Percentiles rank a stretch among this genome's conserved stretches.
phyloP scores from a whole-genome alignment of 2,329 filamentous ascomycete genomes.

The Aphanocladium album region DNA sequence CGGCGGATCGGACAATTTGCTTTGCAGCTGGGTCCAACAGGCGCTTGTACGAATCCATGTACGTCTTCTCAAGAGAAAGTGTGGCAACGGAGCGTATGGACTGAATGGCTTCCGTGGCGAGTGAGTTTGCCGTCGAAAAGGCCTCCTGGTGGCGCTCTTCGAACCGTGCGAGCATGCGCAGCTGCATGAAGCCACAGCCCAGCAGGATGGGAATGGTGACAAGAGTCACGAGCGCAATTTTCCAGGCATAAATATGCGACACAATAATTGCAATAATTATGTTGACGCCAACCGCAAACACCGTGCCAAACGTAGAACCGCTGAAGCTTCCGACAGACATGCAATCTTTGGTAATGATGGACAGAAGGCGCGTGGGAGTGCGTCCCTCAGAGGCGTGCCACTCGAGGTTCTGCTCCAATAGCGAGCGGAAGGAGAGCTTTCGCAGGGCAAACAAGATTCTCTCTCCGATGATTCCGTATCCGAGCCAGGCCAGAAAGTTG shows the following conservation, averaged over 20 bases:
- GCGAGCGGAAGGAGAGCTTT: constrained; percentile 49
- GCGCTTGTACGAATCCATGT: constrained; percentile 31
- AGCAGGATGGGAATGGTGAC: constrained; percentile 48
- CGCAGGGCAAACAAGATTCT: constrained; percentile 52
- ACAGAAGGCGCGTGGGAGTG: constrained; percentile 44
- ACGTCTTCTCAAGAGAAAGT: constrained; percentile 25
- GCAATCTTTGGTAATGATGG: constrained; percentile 51
- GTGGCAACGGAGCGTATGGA: constrained; percentile 40
- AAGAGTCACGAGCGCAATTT: constrained; percentile 51
- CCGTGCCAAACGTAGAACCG: constrained; percentile 50
- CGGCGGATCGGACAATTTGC: constrained; percentile 14
- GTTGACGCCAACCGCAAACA: constrained; percentile 50
- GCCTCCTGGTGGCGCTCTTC: constrained; percentile 44
- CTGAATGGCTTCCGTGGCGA: constrained; percentile 45
- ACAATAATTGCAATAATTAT: constrained; percentile 49
- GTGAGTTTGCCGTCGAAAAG: constrained; percentile 41
- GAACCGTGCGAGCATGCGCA: constrained; percentile 42
- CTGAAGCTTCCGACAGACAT: constrained; percentile 49
- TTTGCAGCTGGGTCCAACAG: constrained; percentile 17
- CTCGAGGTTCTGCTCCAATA: constrained; percentile 53
- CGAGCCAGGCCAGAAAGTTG: constrained; percentile 51
- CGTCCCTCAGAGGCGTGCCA: constrained; percentile 49
- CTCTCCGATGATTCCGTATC: constrained; percentile 53
- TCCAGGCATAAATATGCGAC: constrained; percentile 54
- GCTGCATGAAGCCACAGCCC: constrained; percentile 49